A percentile compares a stretch with the other conserved stretches of the same genome.
Conservation (phyloP, 2,329 filamentous ascomycete species). For the Fusarium longipes region DNA sequence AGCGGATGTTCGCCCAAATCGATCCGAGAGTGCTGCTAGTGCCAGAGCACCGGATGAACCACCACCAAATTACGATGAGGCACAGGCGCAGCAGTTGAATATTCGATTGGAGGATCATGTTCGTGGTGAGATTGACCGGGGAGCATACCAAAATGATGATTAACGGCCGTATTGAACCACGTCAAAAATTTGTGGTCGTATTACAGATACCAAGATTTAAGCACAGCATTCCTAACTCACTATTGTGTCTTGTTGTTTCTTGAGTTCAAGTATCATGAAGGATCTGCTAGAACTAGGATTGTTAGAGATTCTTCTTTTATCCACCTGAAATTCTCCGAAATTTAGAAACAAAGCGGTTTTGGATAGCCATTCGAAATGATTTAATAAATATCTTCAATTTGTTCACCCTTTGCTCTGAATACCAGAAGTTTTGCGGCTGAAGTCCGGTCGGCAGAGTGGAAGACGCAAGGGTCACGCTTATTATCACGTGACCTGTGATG, state of each 20-base stretch:
- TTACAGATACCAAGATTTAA: conserved; percentile 41
- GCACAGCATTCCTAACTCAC: conserved; percentile 36
- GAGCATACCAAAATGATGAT: conserved; percentile 49
- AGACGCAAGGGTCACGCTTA: conserved; percentile 3
- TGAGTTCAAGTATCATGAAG: conserved; percentile 18
- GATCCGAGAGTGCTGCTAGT: conserved; percentile 53
- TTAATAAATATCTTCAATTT: neutral
- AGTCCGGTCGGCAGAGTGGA: conserved; percentile 32
- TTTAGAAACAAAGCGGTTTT: neutral
- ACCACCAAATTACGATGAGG: conserved; percentile 91
- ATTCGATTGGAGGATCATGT: conserved; percentile 75
- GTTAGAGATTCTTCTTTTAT: neutral
- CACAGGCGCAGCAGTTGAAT: conserved; percentile 76
- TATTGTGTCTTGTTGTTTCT: conserved; percentile 30
- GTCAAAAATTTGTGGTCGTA: conserved; percentile 34
- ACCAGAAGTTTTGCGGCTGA: conserved; percentile 19
- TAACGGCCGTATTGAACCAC: conserved; percentile 40
- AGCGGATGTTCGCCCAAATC: conserved; percentile 44
- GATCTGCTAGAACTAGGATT: conserved; percentile 24
- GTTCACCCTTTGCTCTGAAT: neutral
- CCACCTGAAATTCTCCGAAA: neutral
- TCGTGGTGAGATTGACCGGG: conserved; percentile 76
- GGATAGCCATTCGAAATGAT: neutral
- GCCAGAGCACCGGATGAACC: conserved; percentile 73
- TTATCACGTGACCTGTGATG: conserved; percentile 2